Base-by-base conservation (phyloP, 345 rosid genomes). In the Bretschneidera sinensis region DNA sequence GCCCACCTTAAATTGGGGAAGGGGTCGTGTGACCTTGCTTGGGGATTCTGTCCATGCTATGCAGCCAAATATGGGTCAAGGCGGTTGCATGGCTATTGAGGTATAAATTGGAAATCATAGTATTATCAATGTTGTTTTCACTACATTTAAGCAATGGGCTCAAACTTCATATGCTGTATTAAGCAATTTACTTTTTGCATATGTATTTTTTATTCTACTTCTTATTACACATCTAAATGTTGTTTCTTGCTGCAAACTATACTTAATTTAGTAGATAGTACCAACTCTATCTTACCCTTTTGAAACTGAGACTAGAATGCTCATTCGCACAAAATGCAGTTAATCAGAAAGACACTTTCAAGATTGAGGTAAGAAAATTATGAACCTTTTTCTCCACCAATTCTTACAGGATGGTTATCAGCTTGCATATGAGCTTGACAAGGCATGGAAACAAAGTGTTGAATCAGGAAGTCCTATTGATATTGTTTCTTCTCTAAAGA, bases 11-110 rank as follows among this genome's bases (percentile, higher is more conserved):
- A 82, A 76, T 9, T 94, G 99, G 99, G 95, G 97, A 60, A 94
- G 35, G 79, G 97, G 95, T 55, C 88, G 86, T 57, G 92, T 94
- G 65, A 94, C 99, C 19, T 70, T 90, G 62, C 96, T 88, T 0
- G 99, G 99, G 17, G 99, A 94, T 71, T 90, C 96, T 47, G 69
- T 94, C 49, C 96, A 90, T 74, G 97, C 99, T 13, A 85, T 94
- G 97, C 99, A 90, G 66, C 97, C 97, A 24, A 94, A 88, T 68
- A 47, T 90, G 89, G 97, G 97, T 31, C 97, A 94, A 82, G 97
- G 95, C 24, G 99, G 96, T 22, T 94, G 97, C 71, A 94, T 94
- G 97, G 99, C 97, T 55, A 86, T 94, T 73, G 97, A 94, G 88
- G 97, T 92, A 78, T 35, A 19, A 24, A 58, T 76, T 57, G 19